Conservation (phyloP, 2,329 filamentous ascomycete species). For the Lasiodiplodia citricola region DNA sequence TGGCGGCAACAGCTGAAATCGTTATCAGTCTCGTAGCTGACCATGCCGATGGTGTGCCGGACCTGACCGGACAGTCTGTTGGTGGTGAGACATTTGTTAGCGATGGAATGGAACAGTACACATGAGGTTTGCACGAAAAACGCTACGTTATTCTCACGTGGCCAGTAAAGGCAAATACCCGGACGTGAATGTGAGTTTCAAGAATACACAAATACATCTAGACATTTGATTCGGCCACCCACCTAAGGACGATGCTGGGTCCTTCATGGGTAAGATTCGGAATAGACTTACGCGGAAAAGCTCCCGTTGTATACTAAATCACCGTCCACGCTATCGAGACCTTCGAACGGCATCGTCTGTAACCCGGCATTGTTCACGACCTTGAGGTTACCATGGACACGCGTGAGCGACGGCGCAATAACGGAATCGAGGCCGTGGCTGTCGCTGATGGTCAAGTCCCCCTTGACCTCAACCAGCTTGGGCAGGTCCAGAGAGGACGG, state of each 20-base stretch:
- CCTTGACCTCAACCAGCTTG: background rate
- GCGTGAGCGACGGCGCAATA: background rate
- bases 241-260: background rate
- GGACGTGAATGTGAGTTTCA: no score
- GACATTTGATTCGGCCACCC: no score
- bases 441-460: background rate
- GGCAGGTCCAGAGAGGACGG: background rate
- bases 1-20: background rate
- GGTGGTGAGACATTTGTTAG: background rate
- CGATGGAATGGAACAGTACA: background rate
- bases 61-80: background rate
- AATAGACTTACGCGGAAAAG: background rate
- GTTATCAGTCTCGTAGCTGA: background rate
- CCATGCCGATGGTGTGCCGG: constrained; percentile 1
- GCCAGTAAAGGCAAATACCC: no score
- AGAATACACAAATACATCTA: no score
- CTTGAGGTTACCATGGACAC: background rate
- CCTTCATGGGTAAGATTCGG: no score
- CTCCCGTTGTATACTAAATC: background rate
- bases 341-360: background rate
- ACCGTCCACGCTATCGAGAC: background rate
- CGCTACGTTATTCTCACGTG: no score
- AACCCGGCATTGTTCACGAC: background rate
- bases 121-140: no score
- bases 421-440: background rate